phyloP scores from a whole-genome alignment of 768 basidiomycete genomes.

The Termitomyces sp. region DNA sequence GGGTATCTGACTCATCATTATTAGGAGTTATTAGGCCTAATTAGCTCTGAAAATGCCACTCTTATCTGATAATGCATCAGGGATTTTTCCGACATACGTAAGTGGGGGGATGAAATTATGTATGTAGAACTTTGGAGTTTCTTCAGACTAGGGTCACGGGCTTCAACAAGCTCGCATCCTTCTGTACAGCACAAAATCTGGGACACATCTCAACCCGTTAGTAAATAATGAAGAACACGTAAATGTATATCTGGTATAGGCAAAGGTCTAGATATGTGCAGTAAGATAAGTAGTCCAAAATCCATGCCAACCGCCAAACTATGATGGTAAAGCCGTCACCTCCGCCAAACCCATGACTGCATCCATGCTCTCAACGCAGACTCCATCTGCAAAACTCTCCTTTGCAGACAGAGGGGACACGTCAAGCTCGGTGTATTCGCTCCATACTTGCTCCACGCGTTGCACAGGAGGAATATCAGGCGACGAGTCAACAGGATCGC shows the following conservation, averaged over 20 bases:
- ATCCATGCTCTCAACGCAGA: constrained; percentile 55
- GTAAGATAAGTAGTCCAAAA: not conserved
- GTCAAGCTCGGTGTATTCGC: constrained; percentile 48
- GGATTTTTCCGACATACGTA: no score
- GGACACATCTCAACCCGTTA: not conserved
- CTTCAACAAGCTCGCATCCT: not conserved
- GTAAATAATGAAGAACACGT: not conserved
- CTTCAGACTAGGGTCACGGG: no score
- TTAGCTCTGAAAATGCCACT: no score
- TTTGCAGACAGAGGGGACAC: constrained; percentile 69
- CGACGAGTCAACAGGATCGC: constrained; percentile 46
- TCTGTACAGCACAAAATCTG: not conserved
- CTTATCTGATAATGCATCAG: no score
- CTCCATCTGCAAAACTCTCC: constrained; percentile 66
- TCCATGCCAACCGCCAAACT: not conserved
- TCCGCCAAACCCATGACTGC: constrained; percentile 49
- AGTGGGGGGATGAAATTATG: no score
- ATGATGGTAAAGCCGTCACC: constrained; percentile 13
- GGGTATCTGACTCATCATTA: no score
- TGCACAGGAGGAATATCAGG: constrained; percentile 45
- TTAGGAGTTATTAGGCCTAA: no score
- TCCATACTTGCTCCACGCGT: constrained; percentile 68
- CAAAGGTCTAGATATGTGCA: constrained; percentile 3
- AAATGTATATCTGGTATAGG: not conserved
- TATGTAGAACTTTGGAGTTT: no score